Evolutionary conservation across 441 rosid species (phyloP), one percentile per base, ranked within the genome.

Genomic region (Daphne laureola): DNA sequence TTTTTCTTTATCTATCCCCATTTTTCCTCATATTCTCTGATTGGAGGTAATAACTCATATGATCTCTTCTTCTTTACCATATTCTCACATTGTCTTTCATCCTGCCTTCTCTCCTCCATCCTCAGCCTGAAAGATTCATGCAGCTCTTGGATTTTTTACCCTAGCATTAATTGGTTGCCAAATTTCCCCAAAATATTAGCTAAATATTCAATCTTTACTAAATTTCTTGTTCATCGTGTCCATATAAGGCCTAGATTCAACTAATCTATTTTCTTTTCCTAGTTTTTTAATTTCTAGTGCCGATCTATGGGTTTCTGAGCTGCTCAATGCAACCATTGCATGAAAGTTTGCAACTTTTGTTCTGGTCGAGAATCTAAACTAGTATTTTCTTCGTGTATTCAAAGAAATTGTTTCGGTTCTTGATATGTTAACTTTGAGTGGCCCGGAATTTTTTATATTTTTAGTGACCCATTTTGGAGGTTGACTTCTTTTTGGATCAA

Each of bases 291-390:
- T 12, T 48, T 47, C 1, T 57, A 15, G 26, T 40, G 50, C 27
- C 51, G 36, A 52, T 50, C 48, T 54, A 13, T 64, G 43, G 66
- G 49, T 58, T 59, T 45, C 43, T n/a, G 64, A 64, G 69, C 66
- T 15, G 46, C 57, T 51, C 55, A 51, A 55, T 58, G 53, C 57
- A 53, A 53, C 64, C 26, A 15, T 12, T 58, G 63, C 62, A 27
- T 59, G 46, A 56, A 58, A 17, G 38, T 53, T 54, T 50, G 75
- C 56, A 47, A 46, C 46, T 64, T 55, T 61, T 56, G n/a, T 62
- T 61, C 50, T 61, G 62, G 54, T 51, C 47, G 41, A 18, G 21
- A 12, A 42, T 51, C 31, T 54, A 48, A 17, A 8, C 27, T 9
- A 31, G 4, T 31, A 2, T 31, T 9, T 5, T 31, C 11, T 31